phyloP scores from a whole-genome alignment of 1,139 yeast genomes.

The Pneumocystis murina region DNA sequence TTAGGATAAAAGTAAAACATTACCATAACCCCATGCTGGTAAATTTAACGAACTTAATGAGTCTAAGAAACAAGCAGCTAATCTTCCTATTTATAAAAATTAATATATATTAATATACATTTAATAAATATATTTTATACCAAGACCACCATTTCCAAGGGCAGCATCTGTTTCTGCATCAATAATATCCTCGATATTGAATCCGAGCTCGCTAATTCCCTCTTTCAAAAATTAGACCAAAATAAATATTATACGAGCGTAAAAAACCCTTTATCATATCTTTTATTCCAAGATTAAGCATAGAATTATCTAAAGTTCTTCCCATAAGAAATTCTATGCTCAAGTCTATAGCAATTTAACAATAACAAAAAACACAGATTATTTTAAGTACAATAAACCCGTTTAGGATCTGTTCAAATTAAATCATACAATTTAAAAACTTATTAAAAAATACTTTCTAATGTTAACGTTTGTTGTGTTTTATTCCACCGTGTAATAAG shows the following conservation, averaged over 20 bases:
- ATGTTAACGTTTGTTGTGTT: slow-evolving; percentile 79
- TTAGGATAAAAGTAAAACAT: slow-evolving; percentile 30
- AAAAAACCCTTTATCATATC: slow-evolving; percentile 24
- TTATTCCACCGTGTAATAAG: slow-evolving; percentile 80
- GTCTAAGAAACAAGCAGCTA: slow-evolving; percentile 90
- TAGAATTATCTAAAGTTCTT: slow-evolving; percentile 84
- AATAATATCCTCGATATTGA: slow-evolving; percentile 71
- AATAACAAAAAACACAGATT: background rate
- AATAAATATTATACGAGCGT: slow-evolving; percentile 18
- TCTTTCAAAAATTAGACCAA: slow-evolving; percentile 15
- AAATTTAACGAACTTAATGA: slow-evolving; percentile 74
- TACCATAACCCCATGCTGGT: slow-evolving; percentile 95
- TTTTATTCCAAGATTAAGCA: slow-evolving; percentile 58
- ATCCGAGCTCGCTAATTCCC: slow-evolving; percentile 65
- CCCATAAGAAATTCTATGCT: slow-evolving; percentile 91
- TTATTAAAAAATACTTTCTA: slow-evolving; percentile 24
- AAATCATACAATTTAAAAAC: background rate
- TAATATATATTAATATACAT: background rate
- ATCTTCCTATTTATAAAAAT: slow-evolving; percentile 33
- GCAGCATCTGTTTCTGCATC: slow-evolving; percentile 89
- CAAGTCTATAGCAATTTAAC: slow-evolving; percentile 20
- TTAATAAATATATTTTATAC: background rate
- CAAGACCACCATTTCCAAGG: slow-evolving; percentile 88
- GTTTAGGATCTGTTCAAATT: slow-evolving; percentile 44
- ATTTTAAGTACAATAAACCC: slow-evolving; percentile 48